These are phyloP conservation scores for Entomortierella chlamydospora DNA, from an alignment of 192 early-diverging fungal species.

Conservation along the genomic window DNA sequence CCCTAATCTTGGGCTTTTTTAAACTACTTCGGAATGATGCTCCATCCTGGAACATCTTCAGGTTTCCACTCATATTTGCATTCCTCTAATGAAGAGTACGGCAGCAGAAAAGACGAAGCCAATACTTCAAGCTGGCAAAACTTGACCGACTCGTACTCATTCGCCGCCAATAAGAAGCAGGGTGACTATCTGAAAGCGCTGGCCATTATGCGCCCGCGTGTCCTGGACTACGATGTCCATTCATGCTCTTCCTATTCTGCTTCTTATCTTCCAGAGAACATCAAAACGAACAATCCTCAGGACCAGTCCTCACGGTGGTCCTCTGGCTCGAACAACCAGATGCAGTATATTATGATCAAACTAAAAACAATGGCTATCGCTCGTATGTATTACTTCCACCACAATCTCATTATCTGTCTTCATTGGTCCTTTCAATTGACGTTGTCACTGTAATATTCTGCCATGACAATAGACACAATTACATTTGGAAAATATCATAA, in stretches of 20 bases:
- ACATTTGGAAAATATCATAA: conserved; percentile 97
- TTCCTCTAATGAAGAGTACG: not conserved
- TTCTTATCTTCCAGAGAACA: conserved; percentile 86
- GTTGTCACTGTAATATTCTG: not conserved
- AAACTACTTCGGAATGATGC: conserved; percentile 31
- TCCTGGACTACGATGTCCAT: conserved; percentile 70
- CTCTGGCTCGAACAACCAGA: conserved; percentile 84
- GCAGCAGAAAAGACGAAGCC: not conserved
- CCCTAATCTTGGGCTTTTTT: no score
- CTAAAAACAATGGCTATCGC: conserved; percentile 88
- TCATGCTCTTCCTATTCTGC: conserved; percentile 87
- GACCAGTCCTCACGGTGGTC: conserved; percentile 96
- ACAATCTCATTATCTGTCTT: not conserved
- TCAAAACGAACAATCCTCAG: conserved; percentile 82
- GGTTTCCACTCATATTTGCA: not conserved
- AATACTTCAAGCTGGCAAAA: not conserved
- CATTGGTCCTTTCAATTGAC: no score
- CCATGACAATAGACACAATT: conserved; percentile 70
- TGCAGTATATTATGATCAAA: conserved; percentile 92
- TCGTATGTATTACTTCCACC: conserved; percentile 61
- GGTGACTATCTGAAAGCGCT: conserved; percentile 48
- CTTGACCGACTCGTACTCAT: not conserved
- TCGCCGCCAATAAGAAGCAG: conserved; percentile 23
- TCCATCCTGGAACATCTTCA: conserved; percentile 40
- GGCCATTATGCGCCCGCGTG: conserved; percentile 50